These are phyloP conservation scores for Chlamydomonas incerta DNA, from an alignment of 139 green algal genomes.

Conservation along the genomic window DNA sequence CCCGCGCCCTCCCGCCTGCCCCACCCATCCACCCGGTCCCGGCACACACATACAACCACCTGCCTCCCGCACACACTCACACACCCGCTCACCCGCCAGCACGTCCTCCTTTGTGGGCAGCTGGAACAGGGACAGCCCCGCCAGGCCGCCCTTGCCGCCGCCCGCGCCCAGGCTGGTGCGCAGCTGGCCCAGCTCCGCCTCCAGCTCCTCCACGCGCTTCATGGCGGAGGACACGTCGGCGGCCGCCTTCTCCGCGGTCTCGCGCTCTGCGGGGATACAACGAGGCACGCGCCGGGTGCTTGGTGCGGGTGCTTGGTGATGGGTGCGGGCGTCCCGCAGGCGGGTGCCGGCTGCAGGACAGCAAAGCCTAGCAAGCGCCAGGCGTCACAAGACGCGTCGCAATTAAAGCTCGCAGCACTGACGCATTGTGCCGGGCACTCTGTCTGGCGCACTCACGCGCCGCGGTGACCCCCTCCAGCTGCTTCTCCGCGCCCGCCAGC, in stretches of 20 bases:
- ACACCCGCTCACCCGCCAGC: constrained; percentile 42
- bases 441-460: constrained; percentile 19
- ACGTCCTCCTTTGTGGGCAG: constrained; percentile 54
- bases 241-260: constrained; percentile 28
- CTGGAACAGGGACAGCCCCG: constrained; percentile 37
- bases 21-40: no score
- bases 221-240: constrained; percentile 6
- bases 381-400: no score
- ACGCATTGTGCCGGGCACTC: no score
- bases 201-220: constrained; percentile 45
- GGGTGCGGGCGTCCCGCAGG: no score
- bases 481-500: constrained; percentile 45
- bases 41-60: no score
- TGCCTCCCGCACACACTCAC: no score
- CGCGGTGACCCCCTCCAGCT: constrained; percentile 37
- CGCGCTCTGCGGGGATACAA: constrained; percentile 9
- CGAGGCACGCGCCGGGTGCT: no score
- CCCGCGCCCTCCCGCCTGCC: neutral
- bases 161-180: neutral
- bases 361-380: no score
- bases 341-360: no score
- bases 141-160: neutral
- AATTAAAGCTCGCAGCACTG: no score
- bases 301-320: no score
- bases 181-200: constrained; percentile 48